These are phyloP conservation scores for Cymodocea nodosa DNA, from an alignment of 116 monocot species.

Conservation along the genomic window DNA sequence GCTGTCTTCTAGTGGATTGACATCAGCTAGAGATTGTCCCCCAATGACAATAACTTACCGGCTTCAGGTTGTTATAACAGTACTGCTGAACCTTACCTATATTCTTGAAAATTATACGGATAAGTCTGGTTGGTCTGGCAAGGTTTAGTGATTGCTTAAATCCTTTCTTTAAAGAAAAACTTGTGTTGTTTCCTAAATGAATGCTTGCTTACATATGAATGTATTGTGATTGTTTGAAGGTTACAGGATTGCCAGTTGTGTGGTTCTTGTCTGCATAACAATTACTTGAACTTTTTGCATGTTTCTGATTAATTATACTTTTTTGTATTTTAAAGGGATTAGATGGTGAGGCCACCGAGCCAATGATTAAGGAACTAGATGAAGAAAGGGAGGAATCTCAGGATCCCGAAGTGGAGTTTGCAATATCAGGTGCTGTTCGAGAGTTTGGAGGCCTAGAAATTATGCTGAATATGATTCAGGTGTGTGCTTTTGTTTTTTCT, in stretches of 20 bases:
- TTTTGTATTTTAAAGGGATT: conserved; percentile 43
- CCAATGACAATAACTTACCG: conserved; percentile 98
- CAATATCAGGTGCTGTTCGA: conserved; percentile 88
- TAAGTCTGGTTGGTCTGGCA: too few species aligned
- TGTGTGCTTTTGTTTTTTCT: conserved; percentile 3
- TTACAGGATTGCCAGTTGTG: too few species aligned
- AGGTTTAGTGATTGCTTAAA: too few species aligned
- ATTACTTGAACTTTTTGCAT: neutral
- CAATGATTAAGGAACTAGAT: conserved; percentile 98
- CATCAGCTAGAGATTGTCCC: conserved; percentile 56
- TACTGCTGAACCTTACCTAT: neutral
- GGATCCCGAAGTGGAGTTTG: conserved; percentile 98
- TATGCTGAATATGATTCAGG: conserved; percentile 94
- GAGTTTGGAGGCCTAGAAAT: conserved; percentile 90
- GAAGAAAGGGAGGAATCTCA: conserved; percentile 97
- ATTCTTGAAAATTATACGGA: neutral
- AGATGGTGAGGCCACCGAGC: conserved; percentile 99
- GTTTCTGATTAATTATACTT: neutral
- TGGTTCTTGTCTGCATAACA: neutral
- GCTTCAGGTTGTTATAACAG: conserved; percentile 59
- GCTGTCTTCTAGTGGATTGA: conserved; percentile 36
- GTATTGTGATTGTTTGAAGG: too few species aligned
- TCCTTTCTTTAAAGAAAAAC: too few species aligned
- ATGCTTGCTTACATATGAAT: too few species aligned
- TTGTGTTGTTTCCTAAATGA: too few species aligned